Base-by-base conservation (phyloP, 129 eudicot genomes). In the Artemisia argyi region DNA sequence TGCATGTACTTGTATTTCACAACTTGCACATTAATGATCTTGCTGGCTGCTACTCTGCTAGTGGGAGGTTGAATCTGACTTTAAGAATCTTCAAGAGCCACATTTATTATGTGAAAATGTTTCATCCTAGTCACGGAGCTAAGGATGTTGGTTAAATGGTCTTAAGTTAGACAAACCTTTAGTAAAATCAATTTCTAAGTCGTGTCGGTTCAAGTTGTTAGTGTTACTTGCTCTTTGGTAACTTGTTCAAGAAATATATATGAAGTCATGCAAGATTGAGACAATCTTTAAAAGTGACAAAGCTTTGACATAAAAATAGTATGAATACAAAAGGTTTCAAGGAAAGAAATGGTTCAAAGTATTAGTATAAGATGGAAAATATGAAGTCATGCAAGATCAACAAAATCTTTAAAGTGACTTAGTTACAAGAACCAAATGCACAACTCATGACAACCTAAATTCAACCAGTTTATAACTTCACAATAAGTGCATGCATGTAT, bases 401-500 rank as follows among this genome's bases (percentile, higher is more conserved):
- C 16, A 76, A 67, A 57, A 57, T 13, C 35, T 68, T 54, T 63
- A 71, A 78, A 78, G 77, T 64, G 47, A 47, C 77, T 26, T 64
- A 65, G 80, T 73, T 76, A 26, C 30, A 69, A 68, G 61, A 50
- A 69, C 52, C 46, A 65, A 65, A 69, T 73, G 83, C 80, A 17
- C 58, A 77, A 46, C 62, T 61, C 83, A 85, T 85, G 89, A 74
- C 55, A 65, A 85, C 86, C 89, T 85, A 85, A 72, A 78, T 71
- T 66, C 79, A 78, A 75, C 73, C 62, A 74, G 24, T 66, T 50
- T 76, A 74, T 84, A 55, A 24, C n/a, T 46, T 77, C 82, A 73
- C 74, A 77, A 49, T 9, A 75, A 63, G n/a, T 66, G 71, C 69
- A 53, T 67, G 68, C 47, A 6, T 35, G 56, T 51, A 52, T 20